A percentile compares a stretch with the other conserved stretches of the same genome.
phyloP scores from a whole-genome alignment of 116 monocot genomes.

The Trichopus zeylanicus region DNA sequence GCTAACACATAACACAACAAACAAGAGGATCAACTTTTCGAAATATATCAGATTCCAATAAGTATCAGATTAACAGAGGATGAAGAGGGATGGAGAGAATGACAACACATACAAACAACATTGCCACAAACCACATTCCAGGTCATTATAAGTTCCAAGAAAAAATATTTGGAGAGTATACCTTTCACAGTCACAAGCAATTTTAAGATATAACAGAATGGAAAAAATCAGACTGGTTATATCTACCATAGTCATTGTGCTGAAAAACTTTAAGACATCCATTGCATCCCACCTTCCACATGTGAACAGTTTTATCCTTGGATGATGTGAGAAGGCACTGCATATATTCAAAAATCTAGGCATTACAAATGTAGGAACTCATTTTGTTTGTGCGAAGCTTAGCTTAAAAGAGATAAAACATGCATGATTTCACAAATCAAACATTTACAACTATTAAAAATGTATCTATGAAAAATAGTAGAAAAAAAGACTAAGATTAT shows the following conservation, averaged over 20 bases:
- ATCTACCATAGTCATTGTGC: conserved; percentile 74
- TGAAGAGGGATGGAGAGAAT: neutral
- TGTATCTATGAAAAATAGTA: neutral
- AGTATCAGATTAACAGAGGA: neutral
- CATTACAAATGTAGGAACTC: neutral
- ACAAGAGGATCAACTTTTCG: neutral
- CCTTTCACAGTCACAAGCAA: neutral
- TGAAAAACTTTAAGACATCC: conserved; percentile 55
- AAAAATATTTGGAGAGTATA: neutral
- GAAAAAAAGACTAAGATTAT: neutral
- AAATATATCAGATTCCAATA: neutral
- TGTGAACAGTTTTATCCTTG: conserved; percentile 65
- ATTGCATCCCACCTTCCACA: conserved; percentile 71
- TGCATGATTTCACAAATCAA: neutral
- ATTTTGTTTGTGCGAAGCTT: too few species aligned
- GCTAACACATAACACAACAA: neutral
- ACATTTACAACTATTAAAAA: neutral
- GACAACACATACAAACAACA: neutral
- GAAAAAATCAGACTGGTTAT: neutral
- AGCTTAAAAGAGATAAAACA: neutral
- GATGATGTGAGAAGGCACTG: conserved; percentile 79
- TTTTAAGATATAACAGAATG: neutral
- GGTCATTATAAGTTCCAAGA: neutral
- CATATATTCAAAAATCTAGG: conserved; percentile 4
- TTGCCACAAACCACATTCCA: neutral